Evolutionary conservation across 1,139 yeast species (phyloP).

Genomic region (Hemisphaericaspora xylanilytica): DNA sequence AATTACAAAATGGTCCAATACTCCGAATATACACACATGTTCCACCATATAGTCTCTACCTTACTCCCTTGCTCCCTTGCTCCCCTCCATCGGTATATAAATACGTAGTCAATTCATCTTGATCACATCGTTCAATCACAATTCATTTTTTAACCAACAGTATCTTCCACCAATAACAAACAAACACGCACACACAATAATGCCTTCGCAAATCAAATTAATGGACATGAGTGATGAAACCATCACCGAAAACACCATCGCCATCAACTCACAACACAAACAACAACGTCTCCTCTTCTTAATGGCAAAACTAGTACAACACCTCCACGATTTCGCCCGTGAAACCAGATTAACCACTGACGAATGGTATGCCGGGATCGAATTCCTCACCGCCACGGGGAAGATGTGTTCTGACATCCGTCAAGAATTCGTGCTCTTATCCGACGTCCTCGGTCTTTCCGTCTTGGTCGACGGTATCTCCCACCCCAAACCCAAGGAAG

Average conservation of each 20-base stretch:
- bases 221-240: constrained; percentile 28
- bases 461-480: constrained; percentile 30
- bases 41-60: too few relatives aligned
- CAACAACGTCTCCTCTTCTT: constrained; percentile 24
- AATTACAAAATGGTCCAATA: too few relatives aligned
- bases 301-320: constrained; percentile 25
- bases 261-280: constrained; percentile 25
- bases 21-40: too few relatives aligned
- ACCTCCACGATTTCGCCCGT: constrained; percentile 32
- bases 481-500: constrained; percentile 30
- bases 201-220: constrained; percentile 7
- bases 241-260: constrained; percentile 26
- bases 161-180: background rate
- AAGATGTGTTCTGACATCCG: constrained; percentile 28
- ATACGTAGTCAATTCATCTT: too few relatives aligned
- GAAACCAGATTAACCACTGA: constrained; percentile 31
- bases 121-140: too few relatives aligned
- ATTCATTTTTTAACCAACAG: too few relatives aligned
- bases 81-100: too few relatives aligned
- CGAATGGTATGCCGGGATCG: constrained; percentile 30
- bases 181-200: background rate
- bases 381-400: constrained; percentile 28
- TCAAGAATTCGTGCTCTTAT: constrained; percentile 30
- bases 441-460: constrained; percentile 30
- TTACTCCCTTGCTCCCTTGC: too few relatives aligned